Conservation (phyloP, 331 rosid species). For the Pyrus hybrid region DNA sequence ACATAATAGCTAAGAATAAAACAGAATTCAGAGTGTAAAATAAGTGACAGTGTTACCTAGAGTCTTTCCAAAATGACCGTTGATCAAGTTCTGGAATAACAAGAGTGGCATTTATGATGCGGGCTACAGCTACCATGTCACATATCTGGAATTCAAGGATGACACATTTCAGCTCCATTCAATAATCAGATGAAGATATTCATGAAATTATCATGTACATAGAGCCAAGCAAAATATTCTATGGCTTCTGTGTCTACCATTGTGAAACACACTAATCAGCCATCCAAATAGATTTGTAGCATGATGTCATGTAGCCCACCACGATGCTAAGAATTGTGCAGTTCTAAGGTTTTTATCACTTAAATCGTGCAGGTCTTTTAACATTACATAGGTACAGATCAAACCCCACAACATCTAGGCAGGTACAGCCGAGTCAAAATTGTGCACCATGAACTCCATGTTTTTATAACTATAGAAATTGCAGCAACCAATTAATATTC, state of each 20-base stretch:
- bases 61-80: conserved; percentile 85
- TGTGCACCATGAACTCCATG: background rate
- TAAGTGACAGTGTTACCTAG: conserved; percentile 39
- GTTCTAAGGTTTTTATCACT: background rate
- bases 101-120: conserved; percentile 84
- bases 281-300: background rate
- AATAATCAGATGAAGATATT: background rate
- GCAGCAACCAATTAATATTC: background rate
- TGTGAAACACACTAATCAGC: background rate
- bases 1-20: conserved; percentile 1
- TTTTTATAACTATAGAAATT: background rate
- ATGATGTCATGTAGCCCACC: background rate
- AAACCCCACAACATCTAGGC: background rate
- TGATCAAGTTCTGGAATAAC: conserved; percentile 91
- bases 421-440: background rate
- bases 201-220: background rate
- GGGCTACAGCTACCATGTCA: conserved; percentile 96
- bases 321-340: background rate
- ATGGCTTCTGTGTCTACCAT: background rate
- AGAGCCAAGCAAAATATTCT: background rate
- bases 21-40: background rate
- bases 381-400: background rate
- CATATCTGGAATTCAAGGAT: conserved; percentile 66
- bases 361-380: background rate
- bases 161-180: conserved; percentile 16